phyloP scores from a whole-genome alignment of 495 filamentous ascomycete genomes.

The Oleoguttula mirabilis region DNA sequence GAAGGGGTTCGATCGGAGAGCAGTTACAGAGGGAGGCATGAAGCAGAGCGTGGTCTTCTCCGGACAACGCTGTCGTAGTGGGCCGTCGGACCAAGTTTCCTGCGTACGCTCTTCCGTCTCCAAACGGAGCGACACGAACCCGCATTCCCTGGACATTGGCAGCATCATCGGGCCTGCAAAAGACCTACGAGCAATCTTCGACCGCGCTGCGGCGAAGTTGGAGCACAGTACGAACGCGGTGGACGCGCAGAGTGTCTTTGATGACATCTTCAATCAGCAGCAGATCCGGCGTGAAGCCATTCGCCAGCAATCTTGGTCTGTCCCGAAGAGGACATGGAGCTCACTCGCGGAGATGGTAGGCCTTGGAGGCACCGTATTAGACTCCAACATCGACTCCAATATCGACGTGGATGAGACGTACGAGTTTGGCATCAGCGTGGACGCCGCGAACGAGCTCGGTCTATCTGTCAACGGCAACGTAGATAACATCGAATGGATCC shows the following conservation, averaged over 20 bases:
- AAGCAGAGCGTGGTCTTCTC: too few relatives aligned
- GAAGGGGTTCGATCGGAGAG: constrained; percentile 15
- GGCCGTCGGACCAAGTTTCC: too few relatives aligned
- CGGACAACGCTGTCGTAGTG: too few relatives aligned
- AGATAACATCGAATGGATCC: neutral
- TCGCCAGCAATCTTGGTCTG: neutral
- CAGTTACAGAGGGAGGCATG: too few relatives aligned
- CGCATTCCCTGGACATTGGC: too few relatives aligned
- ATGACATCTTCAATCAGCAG: neutral
- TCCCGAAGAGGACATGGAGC: neutral
- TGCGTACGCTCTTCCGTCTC: too few relatives aligned
- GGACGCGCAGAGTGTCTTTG: neutral
- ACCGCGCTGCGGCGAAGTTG: neutral
- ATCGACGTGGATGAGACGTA: neutral
- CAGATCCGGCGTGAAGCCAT: neutral
- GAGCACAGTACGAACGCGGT: neutral
- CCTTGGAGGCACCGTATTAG: neutral
- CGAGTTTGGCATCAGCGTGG: neutral
- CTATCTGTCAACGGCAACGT: neutral
- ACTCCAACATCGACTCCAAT: too few relatives aligned
- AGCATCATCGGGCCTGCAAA: neutral
- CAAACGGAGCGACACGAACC: too few relatives aligned
- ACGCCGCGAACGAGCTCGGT: neutral
- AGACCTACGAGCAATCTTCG: neutral
- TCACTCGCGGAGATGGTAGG: neutral